phyloP scores from a whole-genome alignment of 1,139 yeast species.

The Saccharomyces hybrid region DNA sequence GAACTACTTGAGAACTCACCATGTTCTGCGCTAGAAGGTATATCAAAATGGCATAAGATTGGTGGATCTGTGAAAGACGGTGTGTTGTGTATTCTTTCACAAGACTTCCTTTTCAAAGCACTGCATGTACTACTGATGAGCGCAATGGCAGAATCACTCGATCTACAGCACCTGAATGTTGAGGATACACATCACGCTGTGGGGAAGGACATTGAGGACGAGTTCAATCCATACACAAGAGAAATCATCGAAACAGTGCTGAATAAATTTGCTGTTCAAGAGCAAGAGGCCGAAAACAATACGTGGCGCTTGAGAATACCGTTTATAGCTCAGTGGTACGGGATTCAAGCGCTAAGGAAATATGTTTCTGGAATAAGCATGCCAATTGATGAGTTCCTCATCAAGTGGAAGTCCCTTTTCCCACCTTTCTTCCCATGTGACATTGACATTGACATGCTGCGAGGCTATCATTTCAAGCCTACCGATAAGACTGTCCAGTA shows the following conservation, averaged over 20 bases:
- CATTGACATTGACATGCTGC: constrained; percentile 44
- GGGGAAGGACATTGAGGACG: constrained; percentile 23
- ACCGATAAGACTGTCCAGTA: constrained; percentile 37
- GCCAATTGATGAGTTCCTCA: constrained; percentile 44
- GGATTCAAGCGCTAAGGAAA: constrained; percentile 43
- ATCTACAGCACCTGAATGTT: constrained; percentile 31
- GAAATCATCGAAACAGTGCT: constrained; percentile 43
- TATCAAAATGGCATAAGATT: constrained; percentile 41
- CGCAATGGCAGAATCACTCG: constrained; percentile 39
- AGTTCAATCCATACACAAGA: constrained; percentile 23
- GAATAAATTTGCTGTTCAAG: constrained; percentile 37
- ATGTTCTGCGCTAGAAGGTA: constrained; percentile 51
- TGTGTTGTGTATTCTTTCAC: constrained; percentile 35
- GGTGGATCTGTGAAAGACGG: constrained; percentile 53
- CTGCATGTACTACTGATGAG: constrained; percentile 44
- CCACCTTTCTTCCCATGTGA: constrained; percentile 59
- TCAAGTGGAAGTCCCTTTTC: constrained; percentile 56
- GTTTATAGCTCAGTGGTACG: constrained; percentile 50
- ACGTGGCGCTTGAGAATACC: not conserved
- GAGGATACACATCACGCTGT: constrained; percentile 25
- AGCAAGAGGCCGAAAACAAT: not conserved
- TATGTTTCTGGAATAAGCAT: constrained; percentile 30
- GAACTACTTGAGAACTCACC: constrained; percentile 44
- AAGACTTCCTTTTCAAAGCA: constrained; percentile 33
- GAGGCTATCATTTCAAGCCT: constrained; percentile 52